Percentiles rank a stretch among this genome's conserved stretches.
Evolutionary conservation across 1,139 yeast species (phyloP).

Genomic region (Torulaspora pretoriensis): DNA sequence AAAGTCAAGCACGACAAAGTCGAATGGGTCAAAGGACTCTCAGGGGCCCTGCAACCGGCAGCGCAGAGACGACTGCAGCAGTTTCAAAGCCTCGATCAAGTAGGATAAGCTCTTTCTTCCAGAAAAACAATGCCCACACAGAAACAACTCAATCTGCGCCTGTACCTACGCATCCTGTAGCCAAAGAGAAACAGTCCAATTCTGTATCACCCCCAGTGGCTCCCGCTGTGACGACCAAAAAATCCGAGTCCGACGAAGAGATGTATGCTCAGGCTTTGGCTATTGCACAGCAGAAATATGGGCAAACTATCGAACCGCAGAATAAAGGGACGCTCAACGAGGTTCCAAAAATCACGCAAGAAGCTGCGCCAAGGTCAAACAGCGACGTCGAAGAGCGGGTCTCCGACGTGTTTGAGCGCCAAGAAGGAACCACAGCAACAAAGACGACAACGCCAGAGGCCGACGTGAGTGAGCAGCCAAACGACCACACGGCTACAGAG

Average conservation of each 20-base stretch:
- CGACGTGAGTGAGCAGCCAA: background rate
- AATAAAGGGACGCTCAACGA: background rate
- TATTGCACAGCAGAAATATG: conserved; percentile 18
- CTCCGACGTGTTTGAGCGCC: conserved; percentile 9
- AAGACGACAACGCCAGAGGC: conserved; percentile 11
- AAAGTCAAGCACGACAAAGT: conserved; percentile 4
- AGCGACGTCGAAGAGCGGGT: conserved; percentile 7
- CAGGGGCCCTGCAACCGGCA: conserved; percentile 3
- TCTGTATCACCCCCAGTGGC: background rate
- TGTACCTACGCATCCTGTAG: background rate
- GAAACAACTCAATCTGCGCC: conserved; percentile 1
- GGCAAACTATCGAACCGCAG: conserved; percentile 3
- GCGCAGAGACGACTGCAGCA: background rate
- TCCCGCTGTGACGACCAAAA: background rate
- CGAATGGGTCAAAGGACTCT: conserved; percentile 10
- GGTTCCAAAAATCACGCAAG: background rate
- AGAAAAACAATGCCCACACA: conserved; percentile 2
- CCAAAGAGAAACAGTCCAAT: background rate
- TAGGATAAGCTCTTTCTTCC: conserved; percentile 9
- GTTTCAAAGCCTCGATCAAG: conserved; percentile 2
- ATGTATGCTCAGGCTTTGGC: conserved; percentile 25
- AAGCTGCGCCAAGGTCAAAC: conserved; percentile 2
- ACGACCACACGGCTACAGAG: too few species aligned
- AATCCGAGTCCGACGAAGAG: conserved; percentile 17
- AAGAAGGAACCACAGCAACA: conserved; percentile 7